A percentile compares a stretch with the other conserved stretches of the same genome.
phyloP scores from a whole-genome alignment of 805 yeast genomes.

The Candida bentonensis region DNA sequence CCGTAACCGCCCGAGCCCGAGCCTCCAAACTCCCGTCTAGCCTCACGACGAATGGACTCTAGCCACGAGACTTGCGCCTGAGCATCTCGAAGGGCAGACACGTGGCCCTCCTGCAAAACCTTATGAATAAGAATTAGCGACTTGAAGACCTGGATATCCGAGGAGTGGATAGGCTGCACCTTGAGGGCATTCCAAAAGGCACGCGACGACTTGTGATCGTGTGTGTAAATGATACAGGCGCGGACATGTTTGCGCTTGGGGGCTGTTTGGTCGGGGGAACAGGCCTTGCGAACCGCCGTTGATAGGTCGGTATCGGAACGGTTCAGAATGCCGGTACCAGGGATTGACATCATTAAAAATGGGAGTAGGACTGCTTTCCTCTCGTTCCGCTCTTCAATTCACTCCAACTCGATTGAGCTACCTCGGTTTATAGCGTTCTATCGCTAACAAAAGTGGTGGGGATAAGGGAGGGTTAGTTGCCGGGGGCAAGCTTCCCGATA shows the following conservation, averaged over 20 bases:
- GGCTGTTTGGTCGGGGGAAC: conserved; percentile 72
- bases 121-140: conserved; percentile 77
- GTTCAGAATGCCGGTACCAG: not conserved
- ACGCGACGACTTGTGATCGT: conserved; percentile 82
- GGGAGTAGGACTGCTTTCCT: not conserved
- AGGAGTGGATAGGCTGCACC: conserved; percentile 63
- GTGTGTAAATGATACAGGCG: conserved; percentile 87
- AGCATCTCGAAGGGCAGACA: conserved; percentile 66
- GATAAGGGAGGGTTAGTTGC: no score
- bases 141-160: conserved; percentile 76
- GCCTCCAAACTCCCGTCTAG: conserved; percentile 33
- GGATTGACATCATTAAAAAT: not conserved
- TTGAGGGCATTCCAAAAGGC: conserved; percentile 79
- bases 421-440: no score
- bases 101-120: conserved; percentile 97
- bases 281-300: conserved; percentile 64
- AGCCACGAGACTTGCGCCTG: conserved; percentile 68
- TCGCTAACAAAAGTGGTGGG: no score
- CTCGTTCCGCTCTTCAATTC: no score
- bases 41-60: conserved; percentile 37
- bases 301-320: conserved; percentile 25
- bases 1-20: conserved; percentile 33
- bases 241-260: conserved; percentile 95
- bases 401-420: no score
- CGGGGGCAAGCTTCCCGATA: no score